Base-by-base conservation (phyloP, 805 yeast species). In the Candida xyloterini region DNA sequence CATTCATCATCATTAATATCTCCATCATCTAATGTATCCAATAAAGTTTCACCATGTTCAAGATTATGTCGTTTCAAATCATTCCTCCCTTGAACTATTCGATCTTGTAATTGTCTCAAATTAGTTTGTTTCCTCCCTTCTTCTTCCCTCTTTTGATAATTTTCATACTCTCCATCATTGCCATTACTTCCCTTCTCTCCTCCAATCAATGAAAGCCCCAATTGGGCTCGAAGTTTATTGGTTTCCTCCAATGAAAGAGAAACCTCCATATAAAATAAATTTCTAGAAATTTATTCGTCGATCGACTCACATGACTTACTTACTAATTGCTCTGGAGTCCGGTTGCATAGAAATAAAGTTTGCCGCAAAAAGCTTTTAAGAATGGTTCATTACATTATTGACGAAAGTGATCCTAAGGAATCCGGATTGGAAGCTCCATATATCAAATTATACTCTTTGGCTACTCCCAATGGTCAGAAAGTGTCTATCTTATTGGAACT, bases 391-490 rank as follows among this genome's bases (percentile, higher is more conserved):
- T 54, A 53, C 36, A 35, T 57, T n/a, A 36, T 59, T n/a, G 57
- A 56, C 38, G 59, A 57, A 44, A 54, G 53, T 32, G 71, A 65
- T 40, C 68, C 70, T 31, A 45, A 56, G 36, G 47, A 60, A 26
- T 30, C 51, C 13, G 60, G 58, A 4, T 35, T 59, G n/a, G 49
- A 51, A 37, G 68, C 71, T 7, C 74, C 74, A 33, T 68, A 66
- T 54, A 43, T 71, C 35, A 68, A 72, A 43, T 55, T 74, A 1
- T 74, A 73, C 62, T 50, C 61, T 4, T 46, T 55, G n/a, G 44
- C 59, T 8, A 73, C 78, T 15, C 74, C 76, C 18, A 74, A 72
- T 47, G 76, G 76, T 3, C 54, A 51, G 47, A 74, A 74, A 46
- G 56, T 69, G 14, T 46, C 73, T 0, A 57, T 65, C 24, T 54